Evolutionary conservation across 768 basidiomycete genomes (phyloP), one percentile per base, ranked within the genome.

Genomic region (Phanerochaete carnosa): DNA sequence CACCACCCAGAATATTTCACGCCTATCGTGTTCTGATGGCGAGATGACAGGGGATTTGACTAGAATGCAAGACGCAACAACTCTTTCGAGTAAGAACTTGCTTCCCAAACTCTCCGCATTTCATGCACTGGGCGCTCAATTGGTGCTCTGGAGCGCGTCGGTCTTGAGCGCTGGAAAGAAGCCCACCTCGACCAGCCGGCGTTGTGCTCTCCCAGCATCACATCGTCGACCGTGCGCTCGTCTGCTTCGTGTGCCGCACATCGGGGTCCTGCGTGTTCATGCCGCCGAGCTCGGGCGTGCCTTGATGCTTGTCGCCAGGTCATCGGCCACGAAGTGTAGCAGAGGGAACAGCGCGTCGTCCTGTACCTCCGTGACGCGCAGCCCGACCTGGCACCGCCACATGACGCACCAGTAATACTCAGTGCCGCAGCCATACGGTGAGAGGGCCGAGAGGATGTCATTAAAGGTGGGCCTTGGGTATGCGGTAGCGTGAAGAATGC

Each of bases 341-440:
- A 99, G 78, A 2, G 97, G 97, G 84, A 95, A 98, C 47, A 99
- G 81, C 1, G 97, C 97, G 65, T 99, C 98, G 72, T 98, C 96
- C 71, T 95, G 93, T 7, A 83, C 86, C 58, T 94, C 90, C 79
- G 97, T 88, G 49, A 96, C 96, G 71, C 98, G 96, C 66, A 90
- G 90, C 73, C 98, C 96, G 62, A 99, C 85, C 71, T 86, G 87
- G 22, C 89, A 84, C 43, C 97, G 83, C 96, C 96, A 99, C 3
- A 86, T 76, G 58, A 98, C 74, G 75, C 98, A 99, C n/a, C 69
- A 97, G 70, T 89, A 91, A 63, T 83, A 81, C 63, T 82, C 74
- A 6, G 89, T 89, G 15, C 77, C 70, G 77, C 90, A 99, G 3
- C 97, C 97, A 71, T 95, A 97, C 32, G 76, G 79, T 0, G 77